Base-by-base conservation (phyloP, 495 filamentous ascomycete species). In the Podospora comata region DNA sequence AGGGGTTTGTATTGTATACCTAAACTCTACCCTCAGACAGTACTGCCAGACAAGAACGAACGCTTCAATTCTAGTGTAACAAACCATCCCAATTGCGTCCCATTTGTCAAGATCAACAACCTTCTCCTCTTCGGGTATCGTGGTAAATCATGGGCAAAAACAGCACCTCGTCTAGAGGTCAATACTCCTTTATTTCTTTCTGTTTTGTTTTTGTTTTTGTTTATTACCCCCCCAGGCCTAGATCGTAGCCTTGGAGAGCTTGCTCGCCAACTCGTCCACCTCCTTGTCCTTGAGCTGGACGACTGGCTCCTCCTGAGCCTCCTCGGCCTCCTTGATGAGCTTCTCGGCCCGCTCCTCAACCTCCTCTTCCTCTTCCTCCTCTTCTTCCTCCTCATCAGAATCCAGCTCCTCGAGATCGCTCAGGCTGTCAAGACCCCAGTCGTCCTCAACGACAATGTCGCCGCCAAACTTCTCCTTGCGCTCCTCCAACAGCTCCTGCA, bases 371-470 rank as follows among this genome's bases (percentile, higher is more conserved):
- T 89, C 88, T 66, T 90, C 91, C 28, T 90, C 88, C 53, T 90
- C 89, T 30, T 89, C 88, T 30, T 88, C 88, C 30, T 91, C 90
- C 23, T 92, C 90, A 5, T 90, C 86, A 2, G 89, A 85, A 39
- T 88, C 86, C 68, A 92, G 90, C 60, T 91, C 89, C 74, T 94
- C 92, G 5, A 95, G 84, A 71, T 95, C 92, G 73, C 90, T 90
- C 61, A 96, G 83, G 73, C 91, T 91, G 77, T 96, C 93, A 28
- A 96, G 69, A 48, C 93, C 93, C 93, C 92, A 96, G 30, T 86
- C 82, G 64, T 91, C 88, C 67, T 88, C 86, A n/a, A 82, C 74
- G 28, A 87, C 76, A 27, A 89, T 75, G 34, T 87, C 84, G 30
- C 84, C 86, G 18, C 80, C 85, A 65, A 88, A 80, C 68, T 86